phyloP scores from a whole-genome alignment of 1,284 basidiomycete species.

The Trametes sp. region DNA sequence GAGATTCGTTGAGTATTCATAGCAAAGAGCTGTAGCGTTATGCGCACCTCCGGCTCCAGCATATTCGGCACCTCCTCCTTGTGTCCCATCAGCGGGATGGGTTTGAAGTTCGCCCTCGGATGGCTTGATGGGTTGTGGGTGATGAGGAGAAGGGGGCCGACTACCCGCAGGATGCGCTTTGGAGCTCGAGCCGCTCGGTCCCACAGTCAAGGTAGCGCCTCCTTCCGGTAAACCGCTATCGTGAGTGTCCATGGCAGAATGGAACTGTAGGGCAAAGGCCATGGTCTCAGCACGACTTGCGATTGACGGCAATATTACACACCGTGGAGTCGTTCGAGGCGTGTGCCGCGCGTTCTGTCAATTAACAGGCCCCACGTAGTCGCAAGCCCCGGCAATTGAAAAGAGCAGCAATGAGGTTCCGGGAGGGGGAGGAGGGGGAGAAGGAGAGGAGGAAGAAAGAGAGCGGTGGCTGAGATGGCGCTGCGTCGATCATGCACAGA shows the following conservation, averaged over 20 bases:
- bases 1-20: not conserved
- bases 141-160: constrained; percentile 15
- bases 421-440: not conserved
- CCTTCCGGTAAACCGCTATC: not conserved
- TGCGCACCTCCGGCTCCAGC: constrained; percentile 1
- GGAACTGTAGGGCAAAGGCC: not conserved
- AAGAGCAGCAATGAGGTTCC: not conserved
- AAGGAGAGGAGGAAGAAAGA: constrained; percentile 6
- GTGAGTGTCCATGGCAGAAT: constrained; percentile 1
- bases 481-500: constrained; percentile 18
- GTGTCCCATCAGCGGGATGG: not conserved
- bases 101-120: not conserved
- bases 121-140: not conserved
- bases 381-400: not conserved
- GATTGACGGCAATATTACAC: not conserved
- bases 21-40: not conserved
- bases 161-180: not conserved
- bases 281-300: constrained; percentile 3
- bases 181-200: not conserved
- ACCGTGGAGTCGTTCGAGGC: not conserved
- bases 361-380: not conserved
- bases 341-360: not conserved
- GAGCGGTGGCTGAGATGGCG: constrained; percentile 21
- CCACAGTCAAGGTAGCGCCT: not conserved
- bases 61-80: not conserved